Percentiles rank a stretch among this genome's conserved stretches.
Conservation (phyloP, 495 filamentous ascomycete species). For the Gamarada debralockiae region DNA sequence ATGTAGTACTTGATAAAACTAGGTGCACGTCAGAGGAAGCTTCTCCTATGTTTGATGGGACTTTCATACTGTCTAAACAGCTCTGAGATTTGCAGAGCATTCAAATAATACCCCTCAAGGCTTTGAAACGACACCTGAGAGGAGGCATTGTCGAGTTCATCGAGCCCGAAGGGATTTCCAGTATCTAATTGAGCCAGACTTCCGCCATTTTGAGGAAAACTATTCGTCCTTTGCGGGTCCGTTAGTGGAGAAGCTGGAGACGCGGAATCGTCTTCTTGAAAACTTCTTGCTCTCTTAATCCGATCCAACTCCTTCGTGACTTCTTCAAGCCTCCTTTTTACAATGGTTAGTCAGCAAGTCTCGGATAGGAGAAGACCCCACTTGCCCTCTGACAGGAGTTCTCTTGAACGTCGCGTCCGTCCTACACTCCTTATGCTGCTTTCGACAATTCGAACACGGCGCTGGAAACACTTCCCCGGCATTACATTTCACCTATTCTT, state of each 20-base stretch:
- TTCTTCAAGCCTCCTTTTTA: neutral
- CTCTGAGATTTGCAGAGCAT: neutral
- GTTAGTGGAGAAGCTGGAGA: neutral
- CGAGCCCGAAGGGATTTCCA: neutral
- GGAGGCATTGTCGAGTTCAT: neutral
- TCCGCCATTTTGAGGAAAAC: neutral
- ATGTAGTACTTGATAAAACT: conserved; percentile 26
- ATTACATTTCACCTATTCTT: neutral
- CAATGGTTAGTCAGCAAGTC: neutral
- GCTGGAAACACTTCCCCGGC: neutral
- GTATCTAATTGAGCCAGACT: neutral
- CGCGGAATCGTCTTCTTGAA: neutral
- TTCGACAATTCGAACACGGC: conserved; percentile 1
- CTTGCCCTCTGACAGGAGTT: conserved; percentile 2
- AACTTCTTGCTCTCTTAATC: neutral
- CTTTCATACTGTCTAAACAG: conserved; percentile 3
- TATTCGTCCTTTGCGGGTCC: no score
- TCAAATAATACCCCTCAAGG: neutral
- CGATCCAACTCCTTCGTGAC: neutral
- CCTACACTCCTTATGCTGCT: neutral
- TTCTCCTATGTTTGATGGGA: neutral
- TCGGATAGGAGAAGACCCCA: no score
- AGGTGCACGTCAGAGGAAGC: neutral
- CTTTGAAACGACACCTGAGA: neutral
- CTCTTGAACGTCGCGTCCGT: conserved; percentile 1